Percentiles rank a stretch among this genome's conserved stretches.
phyloP scores from a whole-genome alignment of 257 asterid genomes.

The Eustoma russellianum region DNA sequence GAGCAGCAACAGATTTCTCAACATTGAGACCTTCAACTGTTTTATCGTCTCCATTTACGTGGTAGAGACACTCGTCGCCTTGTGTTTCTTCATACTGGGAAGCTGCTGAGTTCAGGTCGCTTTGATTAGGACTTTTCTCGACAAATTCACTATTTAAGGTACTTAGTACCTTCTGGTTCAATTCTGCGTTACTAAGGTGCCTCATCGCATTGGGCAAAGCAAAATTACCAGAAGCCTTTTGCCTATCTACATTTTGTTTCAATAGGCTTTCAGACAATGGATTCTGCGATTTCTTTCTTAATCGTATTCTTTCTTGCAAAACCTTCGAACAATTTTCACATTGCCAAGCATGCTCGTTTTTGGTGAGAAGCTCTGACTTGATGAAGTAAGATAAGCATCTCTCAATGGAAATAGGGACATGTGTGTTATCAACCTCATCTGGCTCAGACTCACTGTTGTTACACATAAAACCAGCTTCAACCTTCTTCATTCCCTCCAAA shows the following conservation, averaged over 20 bases:
- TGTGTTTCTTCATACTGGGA: constrained; percentile 17
- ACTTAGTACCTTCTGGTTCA: constrained; percentile 16
- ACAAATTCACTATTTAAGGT: constrained; percentile 20
- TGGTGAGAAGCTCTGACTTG: constrained; percentile 66
- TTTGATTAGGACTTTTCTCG: constrained; percentile 14
- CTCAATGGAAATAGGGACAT: constrained; percentile 80
- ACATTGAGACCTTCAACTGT: constrained; percentile 11
- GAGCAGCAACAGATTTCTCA: constrained; percentile 13
- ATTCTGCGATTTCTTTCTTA: constrained; percentile 24
- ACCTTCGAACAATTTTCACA: constrained; percentile 84
- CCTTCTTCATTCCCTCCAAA: constrained; percentile 24
- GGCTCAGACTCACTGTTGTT: constrained; percentile 78
- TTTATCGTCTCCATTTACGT: constrained; percentile 14
- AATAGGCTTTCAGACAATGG: constrained; percentile 2
- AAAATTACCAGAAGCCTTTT: constrained; percentile 13
- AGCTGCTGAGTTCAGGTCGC: constrained; percentile 20
- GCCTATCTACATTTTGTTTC: constrained; percentile 10
- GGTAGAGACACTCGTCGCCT: constrained; percentile 8
- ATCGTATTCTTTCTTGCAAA: constrained; percentile 30
- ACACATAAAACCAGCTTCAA: constrained; percentile 32
- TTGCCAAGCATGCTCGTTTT: constrained; percentile 90
- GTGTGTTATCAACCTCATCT: constrained; percentile 71
- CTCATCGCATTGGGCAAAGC: constrained; percentile 2
- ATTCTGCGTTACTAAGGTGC: constrained; percentile 17
- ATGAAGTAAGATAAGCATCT: constrained; percentile 70